Evolutionary conservation across 2,329 filamentous ascomycete genomes (phyloP).

Genomic region (Bipolaris victoriae): DNA sequence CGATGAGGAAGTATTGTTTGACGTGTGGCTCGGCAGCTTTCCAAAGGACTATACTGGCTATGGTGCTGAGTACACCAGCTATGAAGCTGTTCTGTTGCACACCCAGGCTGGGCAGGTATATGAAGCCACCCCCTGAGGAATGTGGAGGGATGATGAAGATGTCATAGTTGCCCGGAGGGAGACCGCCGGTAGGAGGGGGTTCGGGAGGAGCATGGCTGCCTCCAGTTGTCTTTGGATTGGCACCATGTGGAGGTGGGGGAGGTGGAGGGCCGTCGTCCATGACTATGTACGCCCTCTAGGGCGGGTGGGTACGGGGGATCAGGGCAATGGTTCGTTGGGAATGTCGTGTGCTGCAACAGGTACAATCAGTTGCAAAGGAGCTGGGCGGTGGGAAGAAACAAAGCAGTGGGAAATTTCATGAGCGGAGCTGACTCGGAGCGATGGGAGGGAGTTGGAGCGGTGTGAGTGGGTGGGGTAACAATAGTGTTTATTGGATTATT

Average conservation of each 20-base stretch:
- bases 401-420: constrained; percentile 36
- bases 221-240: constrained; percentile 68
- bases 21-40: constrained; percentile 75
- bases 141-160: constrained; percentile 96
- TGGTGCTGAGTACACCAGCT: constrained; percentile 79
- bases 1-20: constrained; percentile 72
- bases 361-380: constrained; percentile 7
- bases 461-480: constrained; percentile 10
- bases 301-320: constrained; percentile 21
- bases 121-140: constrained; percentile 84
- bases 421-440: constrained; percentile 28
- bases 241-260: constrained; percentile 85
- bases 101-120: constrained; percentile 90
- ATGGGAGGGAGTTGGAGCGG: constrained; percentile 12
- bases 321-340: constrained; percentile 20
- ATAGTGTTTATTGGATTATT: constrained; percentile 2
- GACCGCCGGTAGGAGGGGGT: constrained; percentile 54
- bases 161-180: constrained; percentile 92
- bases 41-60: constrained; percentile 75
- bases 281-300: constrained; percentile 34
- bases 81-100: constrained; percentile 90
- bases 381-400: constrained; percentile 18
- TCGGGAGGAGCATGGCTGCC: constrained; percentile 34
- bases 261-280: constrained; percentile 64
- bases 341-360: neutral